Conservation (phyloP, 768 basidiomycete genomes). For the Mycena vitilis region DNA sequence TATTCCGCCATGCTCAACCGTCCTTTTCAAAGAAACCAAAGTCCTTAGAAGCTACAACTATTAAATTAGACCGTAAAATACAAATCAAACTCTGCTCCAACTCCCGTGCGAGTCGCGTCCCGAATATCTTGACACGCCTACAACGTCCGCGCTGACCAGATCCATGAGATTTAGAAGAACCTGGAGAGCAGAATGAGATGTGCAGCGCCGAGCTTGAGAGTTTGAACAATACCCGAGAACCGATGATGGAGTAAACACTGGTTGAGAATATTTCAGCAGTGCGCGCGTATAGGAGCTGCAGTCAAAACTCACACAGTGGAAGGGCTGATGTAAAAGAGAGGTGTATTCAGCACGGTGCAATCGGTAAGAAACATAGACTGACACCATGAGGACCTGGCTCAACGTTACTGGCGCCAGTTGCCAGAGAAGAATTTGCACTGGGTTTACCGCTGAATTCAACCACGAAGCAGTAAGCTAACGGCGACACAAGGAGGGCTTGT, state of each 20-base stretch:
- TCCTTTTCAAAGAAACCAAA: too few species aligned
- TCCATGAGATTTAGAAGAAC: too few species aligned
- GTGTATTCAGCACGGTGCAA: background rate
- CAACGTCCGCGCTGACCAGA: too few species aligned
- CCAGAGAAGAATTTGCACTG: background rate
- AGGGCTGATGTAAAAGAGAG: background rate
- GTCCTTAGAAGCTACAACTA: too few species aligned
- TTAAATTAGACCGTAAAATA: too few species aligned
- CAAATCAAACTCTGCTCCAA: background rate
- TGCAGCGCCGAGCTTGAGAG: background rate
- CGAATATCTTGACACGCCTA: background rate
- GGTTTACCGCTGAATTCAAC: background rate
- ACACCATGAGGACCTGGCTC: slow-evolving; percentile 12
- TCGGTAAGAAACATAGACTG: background rate
- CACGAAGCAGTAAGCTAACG: background rate
- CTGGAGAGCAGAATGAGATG: too few species aligned
- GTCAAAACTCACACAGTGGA: background rate
- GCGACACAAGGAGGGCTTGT: background rate
- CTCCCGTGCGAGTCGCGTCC: background rate
- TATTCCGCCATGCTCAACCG: too few species aligned
- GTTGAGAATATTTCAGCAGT: background rate
- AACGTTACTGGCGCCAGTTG: background rate
- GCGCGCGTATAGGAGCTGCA: background rate
- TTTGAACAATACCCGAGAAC: background rate
- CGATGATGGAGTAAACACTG: slow-evolving; percentile 14